Percentiles rank a stretch among this genome's conserved stretches.
phyloP scores from a whole-genome alignment of 2,329 filamentous ascomycete species.

The Helotiales sp. region DNA sequence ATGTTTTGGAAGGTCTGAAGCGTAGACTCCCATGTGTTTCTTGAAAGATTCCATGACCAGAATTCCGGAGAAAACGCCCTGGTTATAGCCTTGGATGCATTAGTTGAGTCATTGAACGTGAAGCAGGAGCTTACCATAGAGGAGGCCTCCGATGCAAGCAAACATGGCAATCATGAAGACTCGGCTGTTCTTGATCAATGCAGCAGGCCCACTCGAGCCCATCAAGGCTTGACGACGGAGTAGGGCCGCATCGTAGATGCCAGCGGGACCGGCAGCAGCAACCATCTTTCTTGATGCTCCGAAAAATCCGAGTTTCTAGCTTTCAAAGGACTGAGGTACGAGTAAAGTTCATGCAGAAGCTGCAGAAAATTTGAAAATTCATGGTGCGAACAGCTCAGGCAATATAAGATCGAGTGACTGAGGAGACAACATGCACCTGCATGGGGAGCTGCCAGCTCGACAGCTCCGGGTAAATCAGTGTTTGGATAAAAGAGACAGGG shows the following conservation, averaged over 20 bases:
- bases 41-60: conserved; percentile 61
- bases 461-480: conserved; percentile 34
- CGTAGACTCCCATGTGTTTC: conserved; percentile 59
- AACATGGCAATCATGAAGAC: conserved; percentile 66
- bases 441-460: conserved; percentile 15
- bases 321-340: background rate
- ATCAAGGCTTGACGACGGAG: conserved; percentile 58
- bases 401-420: conserved; percentile 13
- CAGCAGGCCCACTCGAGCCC: conserved; percentile 56
- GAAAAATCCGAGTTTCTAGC: background rate
- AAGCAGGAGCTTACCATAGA: conserved; percentile 45
- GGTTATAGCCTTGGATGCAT: conserved; percentile 65
- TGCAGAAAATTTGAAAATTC: conserved; percentile 11
- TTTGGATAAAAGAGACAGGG: conserved; percentile 18
- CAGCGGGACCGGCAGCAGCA: conserved; percentile 40
- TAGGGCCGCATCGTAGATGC: conserved; percentile 57
- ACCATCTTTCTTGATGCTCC: conserved; percentile 31
- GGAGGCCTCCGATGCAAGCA: conserved; percentile 64
- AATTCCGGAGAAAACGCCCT: conserved; percentile 78
- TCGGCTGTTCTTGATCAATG: conserved; percentile 63
- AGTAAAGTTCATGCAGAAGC: conserved; percentile 8
- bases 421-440: background rate
- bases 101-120: conserved; percentile 55
- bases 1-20: conserved; percentile 51
- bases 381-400: conserved; percentile 18